Conservation (phyloP, 1,284 basidiomycete genomes). For the Irpex sp. region DNA sequence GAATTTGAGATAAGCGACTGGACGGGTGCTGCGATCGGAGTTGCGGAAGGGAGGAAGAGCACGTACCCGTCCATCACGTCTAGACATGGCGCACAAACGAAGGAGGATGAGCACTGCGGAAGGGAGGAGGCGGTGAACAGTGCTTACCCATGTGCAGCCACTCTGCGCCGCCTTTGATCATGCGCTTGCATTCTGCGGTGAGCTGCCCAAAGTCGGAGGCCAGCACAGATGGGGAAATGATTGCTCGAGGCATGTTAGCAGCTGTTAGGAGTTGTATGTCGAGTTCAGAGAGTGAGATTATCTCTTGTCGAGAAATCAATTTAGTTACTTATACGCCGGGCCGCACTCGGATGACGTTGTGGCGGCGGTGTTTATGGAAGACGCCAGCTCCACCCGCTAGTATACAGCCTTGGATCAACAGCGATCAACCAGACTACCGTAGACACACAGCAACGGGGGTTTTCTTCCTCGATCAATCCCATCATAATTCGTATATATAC, state of each 20-base stretch:
- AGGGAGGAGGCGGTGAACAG: neutral
- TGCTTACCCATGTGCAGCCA: conserved; percentile 94
- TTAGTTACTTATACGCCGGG: neutral
- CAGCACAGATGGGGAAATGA: conserved; percentile 89
- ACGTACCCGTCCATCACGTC: conserved; percentile 94
- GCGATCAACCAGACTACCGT: neutral
- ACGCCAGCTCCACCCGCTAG: too few species aligned
- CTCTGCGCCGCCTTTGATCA: conserved; percentile 89
- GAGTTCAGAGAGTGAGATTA: neutral
- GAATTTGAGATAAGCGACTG: neutral
- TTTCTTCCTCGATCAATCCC: neutral
- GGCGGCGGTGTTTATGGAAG: neutral
- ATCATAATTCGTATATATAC: neutral
- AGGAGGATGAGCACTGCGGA: conserved; percentile 2
- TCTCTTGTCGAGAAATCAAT: neutral
- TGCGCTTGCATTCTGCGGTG: conserved; percentile 87
- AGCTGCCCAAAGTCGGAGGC: conserved; percentile 95
- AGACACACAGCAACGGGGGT: neutral
- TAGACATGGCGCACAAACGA: conserved; percentile 27
- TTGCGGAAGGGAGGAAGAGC: neutral
- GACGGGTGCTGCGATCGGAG: neutral
- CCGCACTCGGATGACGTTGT: neutral
- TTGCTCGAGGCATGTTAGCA: conserved; percentile 70
- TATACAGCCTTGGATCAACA: neutral
- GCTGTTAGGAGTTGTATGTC: neutral